Percentiles rank a stretch among this genome's conserved stretches.
Evolutionary conservation across 768 basidiomycete genomes (phyloP).

Genomic region (Serendipita sp.): DNA sequence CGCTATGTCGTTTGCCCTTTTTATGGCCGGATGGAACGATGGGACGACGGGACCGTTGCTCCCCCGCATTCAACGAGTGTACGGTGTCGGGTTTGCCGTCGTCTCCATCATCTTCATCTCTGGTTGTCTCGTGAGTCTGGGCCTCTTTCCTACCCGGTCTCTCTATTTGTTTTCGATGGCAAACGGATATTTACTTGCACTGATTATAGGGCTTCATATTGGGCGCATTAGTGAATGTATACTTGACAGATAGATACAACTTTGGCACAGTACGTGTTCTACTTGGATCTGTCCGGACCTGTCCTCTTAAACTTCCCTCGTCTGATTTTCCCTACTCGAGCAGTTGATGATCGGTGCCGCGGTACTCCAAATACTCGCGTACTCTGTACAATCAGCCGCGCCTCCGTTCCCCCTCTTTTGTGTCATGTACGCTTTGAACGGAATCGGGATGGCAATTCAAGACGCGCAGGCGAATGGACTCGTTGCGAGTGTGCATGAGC

Average conservation of each 20-base stretch:
- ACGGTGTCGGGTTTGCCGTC: slow-evolving; percentile 34
- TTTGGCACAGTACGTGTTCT: slow-evolving; percentile 30
- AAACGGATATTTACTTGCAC: not conserved
- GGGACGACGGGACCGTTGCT: slow-evolving; percentile 58
- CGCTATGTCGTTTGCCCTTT: slow-evolving; percentile 39
- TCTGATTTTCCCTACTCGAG: too few species aligned
- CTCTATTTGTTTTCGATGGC: not conserved
- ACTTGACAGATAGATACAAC: slow-evolving; percentile 28
- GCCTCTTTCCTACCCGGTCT: too few species aligned
- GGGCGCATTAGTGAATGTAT: slow-evolving; percentile 34
- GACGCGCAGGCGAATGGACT: not conserved
- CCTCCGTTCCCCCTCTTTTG: slow-evolving; percentile 7
- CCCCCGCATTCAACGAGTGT: slow-evolving; percentile 49
- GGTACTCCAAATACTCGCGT: slow-evolving; percentile 15
- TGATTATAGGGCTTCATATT: slow-evolving; percentile 29
- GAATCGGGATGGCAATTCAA: slow-evolving; percentile 5
- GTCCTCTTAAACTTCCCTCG: not conserved
- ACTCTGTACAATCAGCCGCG: slow-evolving; percentile 7
- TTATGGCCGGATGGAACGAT: slow-evolving; percentile 66
- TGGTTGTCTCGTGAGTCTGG: slow-evolving; percentile 19
- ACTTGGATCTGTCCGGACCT: not conserved
- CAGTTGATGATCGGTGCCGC: slow-evolving; percentile 28
- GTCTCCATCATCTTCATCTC: slow-evolving; percentile 50
- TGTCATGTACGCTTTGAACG: not conserved
- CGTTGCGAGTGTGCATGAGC: not conserved